phyloP scores from a whole-genome alignment of 805 yeast genomes.

The Metschnikowia continentalis region DNA sequence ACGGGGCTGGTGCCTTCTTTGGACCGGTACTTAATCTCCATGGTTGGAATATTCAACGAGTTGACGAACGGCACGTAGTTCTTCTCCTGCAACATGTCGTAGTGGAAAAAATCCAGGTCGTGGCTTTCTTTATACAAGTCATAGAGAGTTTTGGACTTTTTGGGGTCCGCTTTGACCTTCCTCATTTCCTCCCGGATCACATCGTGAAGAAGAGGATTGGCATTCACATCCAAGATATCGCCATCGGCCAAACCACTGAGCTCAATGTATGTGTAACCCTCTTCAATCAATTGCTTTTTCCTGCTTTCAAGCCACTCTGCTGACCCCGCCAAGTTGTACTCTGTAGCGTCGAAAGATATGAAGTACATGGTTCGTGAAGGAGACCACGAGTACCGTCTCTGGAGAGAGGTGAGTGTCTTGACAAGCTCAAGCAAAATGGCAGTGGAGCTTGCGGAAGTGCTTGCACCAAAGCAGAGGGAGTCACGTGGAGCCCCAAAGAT shows the following conservation, averaged over 20 bases:
- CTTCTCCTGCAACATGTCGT: slow-evolving; percentile 42
- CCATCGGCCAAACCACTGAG: slow-evolving; percentile 62
- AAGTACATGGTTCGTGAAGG: slow-evolving; percentile 82
- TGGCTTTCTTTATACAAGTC: slow-evolving; percentile 26
- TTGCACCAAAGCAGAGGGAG: slow-evolving; percentile 70
- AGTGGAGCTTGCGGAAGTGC: slow-evolving; percentile 70
- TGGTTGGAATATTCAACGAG: slow-evolving; percentile 62
- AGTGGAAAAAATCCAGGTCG: slow-evolving; percentile 24
- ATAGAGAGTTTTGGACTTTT: slow-evolving; percentile 18
- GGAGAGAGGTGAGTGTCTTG: slow-evolving; percentile 60
- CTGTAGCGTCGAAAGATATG: slow-evolving; percentile 77
- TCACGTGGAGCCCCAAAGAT: slow-evolving; percentile 84
- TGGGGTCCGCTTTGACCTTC: slow-evolving; percentile 16
- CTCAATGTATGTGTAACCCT: slow-evolving; percentile 70
- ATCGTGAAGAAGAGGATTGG: slow-evolving; percentile 61
- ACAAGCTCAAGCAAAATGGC: slow-evolving; percentile 67
- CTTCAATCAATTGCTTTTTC: slow-evolving; percentile 48
- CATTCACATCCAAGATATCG: slow-evolving; percentile 47
- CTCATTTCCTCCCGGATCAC: slow-evolving; percentile 42
- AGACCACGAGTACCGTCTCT: slow-evolving; percentile 65
- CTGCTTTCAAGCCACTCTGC: slow-evolving; percentile 67
- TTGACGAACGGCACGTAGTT: slow-evolving; percentile 68
- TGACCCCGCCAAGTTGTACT: slow-evolving; percentile 81
- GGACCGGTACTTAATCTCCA: slow-evolving; percentile 53
- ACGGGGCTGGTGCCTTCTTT: slow-evolving; percentile 31